These are phyloP conservation scores for Naganishia liquefaciens DNA, from an alignment of 1,284 basidiomycete species.

Conservation along the genomic window DNA sequence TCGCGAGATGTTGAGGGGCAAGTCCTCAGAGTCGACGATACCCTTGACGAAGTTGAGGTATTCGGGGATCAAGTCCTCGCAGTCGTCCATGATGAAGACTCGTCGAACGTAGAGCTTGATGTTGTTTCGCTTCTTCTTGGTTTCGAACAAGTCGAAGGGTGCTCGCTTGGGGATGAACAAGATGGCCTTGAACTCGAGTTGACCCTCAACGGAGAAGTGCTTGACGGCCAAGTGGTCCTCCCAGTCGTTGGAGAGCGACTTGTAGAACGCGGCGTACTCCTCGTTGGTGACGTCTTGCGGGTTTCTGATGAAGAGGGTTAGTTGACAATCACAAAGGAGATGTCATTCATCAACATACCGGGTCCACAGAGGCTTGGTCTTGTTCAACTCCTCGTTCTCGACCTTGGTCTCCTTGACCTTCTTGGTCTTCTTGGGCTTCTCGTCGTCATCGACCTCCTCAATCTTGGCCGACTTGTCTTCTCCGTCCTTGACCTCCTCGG, in stretches of 20 bases:
- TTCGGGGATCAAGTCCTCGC: slow-evolving; percentile 98
- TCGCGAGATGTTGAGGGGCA: slow-evolving; percentile 99
- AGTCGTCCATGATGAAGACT: slow-evolving; percentile 99
- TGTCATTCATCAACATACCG: slow-evolving; percentile 47
- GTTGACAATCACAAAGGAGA: background rate
- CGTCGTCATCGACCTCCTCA: slow-evolving; percentile 77
- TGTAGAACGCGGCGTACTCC: slow-evolving; percentile 98
- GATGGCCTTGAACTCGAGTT: slow-evolving; percentile 99
- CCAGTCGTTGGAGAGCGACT: slow-evolving; percentile 99
- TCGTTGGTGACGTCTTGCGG: slow-evolving; percentile 88
- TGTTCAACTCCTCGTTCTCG: slow-evolving; percentile 98
- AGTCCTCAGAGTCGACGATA: slow-evolving; percentile 99
- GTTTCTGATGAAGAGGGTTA: slow-evolving; percentile 60
- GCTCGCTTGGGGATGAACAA: slow-evolving; percentile 97
- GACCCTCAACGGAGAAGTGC: slow-evolving; percentile 99
- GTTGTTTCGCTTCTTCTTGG: slow-evolving; percentile 99
- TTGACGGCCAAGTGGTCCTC: slow-evolving; percentile 99
- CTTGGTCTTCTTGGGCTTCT: slow-evolving; percentile 93
- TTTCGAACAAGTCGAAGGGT: slow-evolving; percentile 99
- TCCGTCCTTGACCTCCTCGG: slow-evolving; percentile 65
- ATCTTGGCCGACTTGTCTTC: slow-evolving; percentile 72
- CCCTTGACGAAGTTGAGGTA: slow-evolving; percentile 99
- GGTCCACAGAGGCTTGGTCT: slow-evolving; percentile 99
- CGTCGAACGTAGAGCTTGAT: slow-evolving; percentile 99
- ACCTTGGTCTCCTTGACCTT: slow-evolving; percentile 90